phyloP scores from a whole-genome alignment of 441 rosid genomes.

The Biscutella laevigata region DNA sequence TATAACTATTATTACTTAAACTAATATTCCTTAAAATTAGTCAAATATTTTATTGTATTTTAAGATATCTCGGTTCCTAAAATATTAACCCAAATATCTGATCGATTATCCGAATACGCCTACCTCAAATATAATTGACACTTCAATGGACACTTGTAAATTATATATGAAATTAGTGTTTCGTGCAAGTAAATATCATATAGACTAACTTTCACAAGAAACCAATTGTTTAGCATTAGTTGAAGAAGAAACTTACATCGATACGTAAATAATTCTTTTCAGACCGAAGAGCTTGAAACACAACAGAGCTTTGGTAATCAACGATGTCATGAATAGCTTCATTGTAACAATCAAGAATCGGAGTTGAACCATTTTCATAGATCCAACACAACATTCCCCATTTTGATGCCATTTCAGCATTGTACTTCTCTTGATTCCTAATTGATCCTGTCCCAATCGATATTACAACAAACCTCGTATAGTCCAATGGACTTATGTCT shows the following conservation, averaged over 20 bases:
- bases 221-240: background rate
- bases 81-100: no score
- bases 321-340: constrained; percentile 39
- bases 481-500: constrained; percentile 32
- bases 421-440: constrained; percentile 27
- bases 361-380: constrained; percentile 26
- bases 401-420: constrained; percentile 32
- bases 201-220: background rate
- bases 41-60: no score
- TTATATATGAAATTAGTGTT: background rate
- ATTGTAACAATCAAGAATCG: constrained; percentile 33
- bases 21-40: no score
- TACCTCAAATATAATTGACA: no score
- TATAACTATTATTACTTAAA: no score
- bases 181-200: constrained; percentile 13
- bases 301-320: constrained; percentile 36
- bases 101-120: no score
- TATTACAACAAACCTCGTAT: constrained; percentile 37
- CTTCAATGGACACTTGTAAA: no score
- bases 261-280: constrained; percentile 40
- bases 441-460: constrained; percentile 49
- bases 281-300: constrained; percentile 39
- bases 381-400: constrained; percentile 48
- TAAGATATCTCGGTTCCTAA: no score
- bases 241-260: constrained; percentile 26